Evolutionary conservation across 2,329 filamentous ascomycete species (phyloP).

Genomic region (Epichloe baconii): DNA sequence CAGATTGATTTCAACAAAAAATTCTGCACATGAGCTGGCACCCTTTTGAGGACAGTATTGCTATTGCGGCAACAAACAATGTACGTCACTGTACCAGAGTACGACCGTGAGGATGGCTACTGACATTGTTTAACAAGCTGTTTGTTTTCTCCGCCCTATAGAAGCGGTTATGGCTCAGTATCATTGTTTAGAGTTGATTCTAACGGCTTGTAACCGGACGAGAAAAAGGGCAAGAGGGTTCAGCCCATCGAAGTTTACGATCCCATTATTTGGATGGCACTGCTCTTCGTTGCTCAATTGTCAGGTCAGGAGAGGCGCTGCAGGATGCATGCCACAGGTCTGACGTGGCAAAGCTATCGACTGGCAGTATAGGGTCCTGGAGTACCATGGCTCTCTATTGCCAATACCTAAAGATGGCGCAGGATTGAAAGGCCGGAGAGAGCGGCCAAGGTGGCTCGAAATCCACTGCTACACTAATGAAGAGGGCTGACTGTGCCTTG

Average conservation of each 20-base stretch:
- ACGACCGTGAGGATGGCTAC: not conserved
- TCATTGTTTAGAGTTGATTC: not conserved
- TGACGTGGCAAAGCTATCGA: not conserved
- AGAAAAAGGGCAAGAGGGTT: not conserved
- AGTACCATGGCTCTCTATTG: not conserved
- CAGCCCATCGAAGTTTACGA: not conserved
- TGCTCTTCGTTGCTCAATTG: not conserved
- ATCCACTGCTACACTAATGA: not conserved
- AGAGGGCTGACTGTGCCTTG: not conserved
- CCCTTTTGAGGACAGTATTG: conserved; percentile 98
- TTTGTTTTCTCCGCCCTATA: conserved; percentile 71
- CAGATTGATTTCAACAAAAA: conserved; percentile 99
- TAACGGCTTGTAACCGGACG: not conserved
- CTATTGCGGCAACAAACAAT: conserved; percentile 98
- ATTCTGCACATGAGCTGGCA: conserved; percentile 99
- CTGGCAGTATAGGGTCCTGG: not conserved
- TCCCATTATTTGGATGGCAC: not conserved
- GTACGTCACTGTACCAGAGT: conserved; percentile 42
- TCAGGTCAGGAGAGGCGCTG: not conserved
- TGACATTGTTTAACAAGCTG: conserved; percentile 33
- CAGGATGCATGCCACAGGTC: conserved; percentile 1
- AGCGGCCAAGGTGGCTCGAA: not conserved
- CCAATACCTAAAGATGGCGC: not conserved
- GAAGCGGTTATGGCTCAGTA: not conserved
- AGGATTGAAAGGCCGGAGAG: not conserved